These are phyloP conservation scores for Xylaria grammica DNA, from an alignment of 495 filamentous ascomycete genomes.

Conservation along the genomic window DNA sequence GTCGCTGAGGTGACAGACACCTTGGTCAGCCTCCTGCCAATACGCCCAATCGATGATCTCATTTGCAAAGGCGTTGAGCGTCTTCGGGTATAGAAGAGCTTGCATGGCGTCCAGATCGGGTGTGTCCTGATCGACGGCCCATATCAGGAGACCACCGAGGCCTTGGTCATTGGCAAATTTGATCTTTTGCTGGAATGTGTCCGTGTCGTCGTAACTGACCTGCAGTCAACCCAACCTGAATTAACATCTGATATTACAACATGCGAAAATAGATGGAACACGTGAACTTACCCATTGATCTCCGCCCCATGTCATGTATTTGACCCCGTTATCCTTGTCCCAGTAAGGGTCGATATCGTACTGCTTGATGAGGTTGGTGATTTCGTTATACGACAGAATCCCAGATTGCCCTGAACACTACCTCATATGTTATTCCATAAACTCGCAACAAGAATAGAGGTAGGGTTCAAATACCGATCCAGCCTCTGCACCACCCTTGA, in stretches of 20 bases:
- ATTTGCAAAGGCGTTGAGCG: not conserved
- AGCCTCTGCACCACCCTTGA: constrained; percentile 31
- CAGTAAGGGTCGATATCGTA: constrained; percentile 15
- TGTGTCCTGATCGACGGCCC: constrained; percentile 40
- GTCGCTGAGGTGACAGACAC: constrained; percentile 18
- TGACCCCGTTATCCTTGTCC: constrained; percentile 41
- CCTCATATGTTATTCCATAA: no score
- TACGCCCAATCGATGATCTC: not conserved
- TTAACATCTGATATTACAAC: no score
- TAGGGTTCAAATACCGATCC: no score
- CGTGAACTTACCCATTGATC: constrained; percentile 34
- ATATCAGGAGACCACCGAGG: constrained; percentile 40
- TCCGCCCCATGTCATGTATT: constrained; percentile 43
- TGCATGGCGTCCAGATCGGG: constrained; percentile 19
- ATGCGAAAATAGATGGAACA: not conserved
- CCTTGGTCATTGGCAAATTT: constrained; percentile 43
- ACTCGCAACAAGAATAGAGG: no score
- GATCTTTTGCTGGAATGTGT: constrained; percentile 49
- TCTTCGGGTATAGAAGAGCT: constrained; percentile 10
- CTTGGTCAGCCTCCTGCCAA: not conserved
- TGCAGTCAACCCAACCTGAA: no score
- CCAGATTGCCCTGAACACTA: constrained; percentile 39
- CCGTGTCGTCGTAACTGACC: constrained; percentile 36
- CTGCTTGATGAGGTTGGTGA: constrained; percentile 38
- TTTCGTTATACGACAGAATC: constrained; percentile 47